These are phyloP conservation scores for Geranomyces variabilis DNA, from an alignment of 192 early-diverging fungal species.

Conservation along the genomic window DNA sequence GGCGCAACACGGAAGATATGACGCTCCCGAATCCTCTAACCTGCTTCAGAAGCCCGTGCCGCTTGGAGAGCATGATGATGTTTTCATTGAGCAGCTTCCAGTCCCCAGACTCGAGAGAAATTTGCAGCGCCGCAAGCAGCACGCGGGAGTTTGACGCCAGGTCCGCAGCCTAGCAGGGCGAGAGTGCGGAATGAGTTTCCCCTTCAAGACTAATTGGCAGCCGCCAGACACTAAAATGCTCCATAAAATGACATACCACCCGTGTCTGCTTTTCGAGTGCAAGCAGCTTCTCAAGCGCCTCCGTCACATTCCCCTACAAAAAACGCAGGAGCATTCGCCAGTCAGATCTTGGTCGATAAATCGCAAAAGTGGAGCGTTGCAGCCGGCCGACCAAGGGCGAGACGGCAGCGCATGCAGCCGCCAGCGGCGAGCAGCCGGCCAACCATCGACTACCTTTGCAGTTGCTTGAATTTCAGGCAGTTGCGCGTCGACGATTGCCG, in stretches of 20 bases:
- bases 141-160: conserved; percentile 85
- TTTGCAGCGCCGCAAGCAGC: conserved; percentile 75
- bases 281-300: conserved; percentile 88
- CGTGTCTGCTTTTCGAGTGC: conserved; percentile 94
- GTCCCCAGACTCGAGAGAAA: conserved; percentile 73
- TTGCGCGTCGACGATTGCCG: conserved; percentile 73
- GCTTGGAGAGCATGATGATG: conserved; percentile 91
- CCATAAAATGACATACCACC: conserved; percentile 58
- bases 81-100: conserved; percentile 93
- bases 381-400: background rate
- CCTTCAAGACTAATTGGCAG: background rate
- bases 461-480: conserved; percentile 77
- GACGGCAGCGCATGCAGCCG: background rate
- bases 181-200: background rate
- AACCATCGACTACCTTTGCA: conserved; percentile 53
- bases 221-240: conserved; percentile 7
- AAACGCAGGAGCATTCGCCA: background rate
- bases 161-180: conserved; percentile 72
- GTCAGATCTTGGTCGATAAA: conserved; percentile 1
- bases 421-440: no score
- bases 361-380: no score
- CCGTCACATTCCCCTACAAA: conserved; percentile 63
- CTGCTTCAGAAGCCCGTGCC: conserved; percentile 92
- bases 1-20: no score
- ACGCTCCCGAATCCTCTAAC: conserved; percentile 36